Evolutionary conservation across 768 basidiomycete species (phyloP), one percentile per base, ranked within the genome.

Genomic region (Lactifluus echinatus): DNA sequence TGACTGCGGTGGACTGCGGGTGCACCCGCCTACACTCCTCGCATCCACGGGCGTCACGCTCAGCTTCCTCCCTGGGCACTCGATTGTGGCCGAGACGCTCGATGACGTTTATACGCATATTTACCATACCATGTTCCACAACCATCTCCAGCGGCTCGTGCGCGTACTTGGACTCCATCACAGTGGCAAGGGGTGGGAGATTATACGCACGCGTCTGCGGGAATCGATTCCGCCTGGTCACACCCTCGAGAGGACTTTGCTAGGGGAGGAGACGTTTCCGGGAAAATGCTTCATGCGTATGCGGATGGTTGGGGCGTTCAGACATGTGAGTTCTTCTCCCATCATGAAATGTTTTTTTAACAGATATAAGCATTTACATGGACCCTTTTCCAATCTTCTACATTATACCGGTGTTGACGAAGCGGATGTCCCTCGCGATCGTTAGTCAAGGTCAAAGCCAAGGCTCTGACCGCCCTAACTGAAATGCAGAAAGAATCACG

Each of bases 281-380:
- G 78, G 78, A 3, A 81, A 81, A 64, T 81, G 79, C 63, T 79
- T 79, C 65, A 70, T 83, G 67, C 73, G 79, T 23, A 82, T 81
- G 80, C 71, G 79, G 54, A 75, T 80, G 73, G 72, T 76, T 34
- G 78, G 75, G 47, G 77, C 78, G 75, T 78, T 78, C 70, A 70
- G 79, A 66, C 76, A 75, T 64, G 79, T 81, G 62, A 72, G 79
- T 74, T 14, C 37, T 23, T 28, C 53, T 43, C 50, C 46, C 37
- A 34, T 49, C 40, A 34, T 31, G 8, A 33, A n/a, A 42, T 14
- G 33, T 46, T 42, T 19, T 29, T 33, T 50, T 47, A 23, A 10
- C 24, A 37, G 53, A 44, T 51, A 12, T 23, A 59, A 82, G 80
- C 79, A 81, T 65, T 69, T 81, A 28, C 77, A 81, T 51, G 74